phyloP scores from a whole-genome alignment of 805 yeast genomes.

The Barnettozyma californica region DNA sequence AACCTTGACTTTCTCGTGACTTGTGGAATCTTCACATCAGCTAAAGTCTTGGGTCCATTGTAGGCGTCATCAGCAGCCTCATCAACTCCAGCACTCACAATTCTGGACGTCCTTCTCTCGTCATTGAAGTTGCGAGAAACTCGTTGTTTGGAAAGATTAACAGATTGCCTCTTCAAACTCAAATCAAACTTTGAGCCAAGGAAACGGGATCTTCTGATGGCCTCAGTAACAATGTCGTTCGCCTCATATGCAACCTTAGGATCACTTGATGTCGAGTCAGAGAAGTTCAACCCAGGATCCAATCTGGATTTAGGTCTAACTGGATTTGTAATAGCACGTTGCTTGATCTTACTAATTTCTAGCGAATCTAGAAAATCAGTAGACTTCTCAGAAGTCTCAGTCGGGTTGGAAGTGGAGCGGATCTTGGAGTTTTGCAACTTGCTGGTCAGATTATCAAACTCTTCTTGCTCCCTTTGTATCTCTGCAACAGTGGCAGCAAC shows the following conservation, averaged over 20 bases:
- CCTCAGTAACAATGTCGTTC: constrained; percentile 31
- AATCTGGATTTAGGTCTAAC: constrained; percentile 39
- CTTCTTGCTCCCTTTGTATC: neutral
- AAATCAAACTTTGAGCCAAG: constrained; percentile 37
- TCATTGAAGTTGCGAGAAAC: constrained; percentile 8
- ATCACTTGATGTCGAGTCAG: constrained; percentile 13
- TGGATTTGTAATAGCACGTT: constrained; percentile 33
- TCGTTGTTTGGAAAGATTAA: constrained; percentile 12
- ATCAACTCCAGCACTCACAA: constrained; percentile 23
- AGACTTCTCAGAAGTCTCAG: constrained; percentile 12
- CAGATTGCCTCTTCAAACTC: constrained; percentile 25
- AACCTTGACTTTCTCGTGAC: constrained; percentile 64
- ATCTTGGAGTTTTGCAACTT: constrained; percentile 16
- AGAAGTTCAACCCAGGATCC: constrained; percentile 36
- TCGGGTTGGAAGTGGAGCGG: constrained; percentile 37
- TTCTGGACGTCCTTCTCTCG: constrained; percentile 17
- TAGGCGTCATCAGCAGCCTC: constrained; percentile 17
- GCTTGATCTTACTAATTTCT: constrained; percentile 28
- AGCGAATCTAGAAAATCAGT: constrained; percentile 22
- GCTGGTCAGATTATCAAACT: constrained; percentile 1
- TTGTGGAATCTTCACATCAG: constrained; percentile 63
- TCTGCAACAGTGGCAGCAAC: constrained; percentile 7
- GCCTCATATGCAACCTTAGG: constrained; percentile 19
- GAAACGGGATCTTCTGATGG: constrained; percentile 40
- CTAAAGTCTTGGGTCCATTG: constrained; percentile 43